Base-by-base conservation (phyloP, 2,329 filamentous ascomycete species). In the Sordariomycetes sp. region DNA sequence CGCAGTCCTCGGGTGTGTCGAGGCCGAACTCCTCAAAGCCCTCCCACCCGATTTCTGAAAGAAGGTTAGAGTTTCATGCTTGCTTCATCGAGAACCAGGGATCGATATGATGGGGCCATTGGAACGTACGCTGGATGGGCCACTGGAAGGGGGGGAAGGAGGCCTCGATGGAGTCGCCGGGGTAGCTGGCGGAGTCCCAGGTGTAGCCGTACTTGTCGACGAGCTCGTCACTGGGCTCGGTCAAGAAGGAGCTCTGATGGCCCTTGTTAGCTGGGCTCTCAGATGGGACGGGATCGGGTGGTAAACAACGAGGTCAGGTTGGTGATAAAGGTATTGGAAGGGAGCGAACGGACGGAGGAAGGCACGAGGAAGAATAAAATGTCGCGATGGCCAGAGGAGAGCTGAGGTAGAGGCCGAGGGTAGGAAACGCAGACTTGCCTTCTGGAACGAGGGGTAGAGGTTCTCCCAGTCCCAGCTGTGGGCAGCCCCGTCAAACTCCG, bases 391-490 rank as follows among this genome's bases (percentile, higher is more conserved):
- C 28, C 28, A 32, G 4, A 32, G 4, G 28, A 8, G 28, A 32
- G 28, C 8, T 4, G 28, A 32, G 28, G 28, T 32, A 8, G 28
- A 32, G 28, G 28, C 28, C 28, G 8, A 14, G 40, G 5, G 18
- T n/a, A n/a, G 18, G 40, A 7, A 46, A 46, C 40, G 14, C 18
- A n/a, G 14, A 40, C 57, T 50, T 28, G 65, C 69, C 65, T 74
- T 74, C 54, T 67, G 66, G 59, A 72, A 73, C 58, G 66, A 69
- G 8, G 71, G 69, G 7, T 69, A 63, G 24, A 73, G 63, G 35
- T 65, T 66, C 6, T 67, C 60, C 69, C 71, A 74, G 48, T 69
- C 65, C 72, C 72, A 74, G 3, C 64, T 65, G 22, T 65, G 60
- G 8, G n/a, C 37, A 32, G 58, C 54, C 40, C 61, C 61, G 24